Base-by-base conservation (phyloP, 495 filamentous ascomycete genomes). In the Penicillium nucicola region DNA sequence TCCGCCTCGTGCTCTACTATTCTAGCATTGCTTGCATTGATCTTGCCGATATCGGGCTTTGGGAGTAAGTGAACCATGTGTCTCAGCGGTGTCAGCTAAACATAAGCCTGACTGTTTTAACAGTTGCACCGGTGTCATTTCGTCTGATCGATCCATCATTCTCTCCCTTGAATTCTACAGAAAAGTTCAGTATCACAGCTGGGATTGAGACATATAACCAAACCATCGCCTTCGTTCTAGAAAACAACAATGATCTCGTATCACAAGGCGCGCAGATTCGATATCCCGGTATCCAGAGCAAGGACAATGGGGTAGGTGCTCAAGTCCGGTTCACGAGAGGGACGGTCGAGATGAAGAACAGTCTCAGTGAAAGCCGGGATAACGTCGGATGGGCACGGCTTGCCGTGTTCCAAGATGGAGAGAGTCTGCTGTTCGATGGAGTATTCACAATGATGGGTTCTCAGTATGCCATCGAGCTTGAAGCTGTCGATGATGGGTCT, bases 231-330 rank as follows among this genome's bases (percentile, higher is more conserved):
- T 78, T 95, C 37, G 71, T 72, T 33, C 79, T 95, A 23, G 83
- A 91, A 63, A 90, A 89, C 25, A 95, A 92, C 64, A 79, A 90
- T 69, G 86, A 93, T 67, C 82, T 93, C 38, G 70, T 92, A 28
- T 71, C 79, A 15, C 77, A 84, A 1, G 81, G 83, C 52, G 85
- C 86, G 4, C 77, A 69, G 22, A 62, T 93, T 1, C 69, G 78
- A 32, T 82, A 87, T 64, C 60, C 90, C 18, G 77, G 69, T 48
- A 62, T 75, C 15, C 78, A 90, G 63, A 89, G 90, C 3, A 4
- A 43, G 0, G 14, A 14, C 1, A 17, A 32, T 9, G 41, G 32
- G 0, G 11, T 7, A 25, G 15, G 25, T 8, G 2, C 12, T 32
- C 25, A 28, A 28, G 36, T 67, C 67, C 11, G 55, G 89, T 15